Evolutionary conservation across 169 alveolate species (phyloP).

Genomic region (Plasmodium reichenowi): DNA sequence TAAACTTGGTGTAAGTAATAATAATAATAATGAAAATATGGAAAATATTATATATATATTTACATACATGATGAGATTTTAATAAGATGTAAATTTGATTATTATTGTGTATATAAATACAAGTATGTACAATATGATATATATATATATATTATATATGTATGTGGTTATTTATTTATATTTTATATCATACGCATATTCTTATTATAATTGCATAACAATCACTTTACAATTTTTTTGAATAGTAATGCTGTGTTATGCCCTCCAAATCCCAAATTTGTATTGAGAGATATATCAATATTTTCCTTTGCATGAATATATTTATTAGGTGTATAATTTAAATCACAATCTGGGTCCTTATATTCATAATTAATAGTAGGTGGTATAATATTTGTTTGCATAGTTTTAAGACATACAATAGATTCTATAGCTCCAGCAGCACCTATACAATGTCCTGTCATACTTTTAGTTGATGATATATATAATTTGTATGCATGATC

Average conservation of each 20-base stretch:
- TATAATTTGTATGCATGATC: slow-evolving; percentile 80
- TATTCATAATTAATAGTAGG: slow-evolving; percentile 84
- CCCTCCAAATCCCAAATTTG: slow-evolving; percentile 86
- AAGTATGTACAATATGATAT: too few species aligned
- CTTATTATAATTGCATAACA: too few species aligned
- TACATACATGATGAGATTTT: too few species aligned
- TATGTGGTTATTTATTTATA: too few species aligned
- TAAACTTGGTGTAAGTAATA: too few species aligned
- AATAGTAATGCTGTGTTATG: slow-evolving; percentile 84
- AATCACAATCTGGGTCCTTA: slow-evolving; percentile 83
- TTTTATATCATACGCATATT: too few species aligned
- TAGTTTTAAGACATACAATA: slow-evolving; percentile 79
- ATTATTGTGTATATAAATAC: too few species aligned
- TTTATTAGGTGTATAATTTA: slow-evolving; percentile 83
- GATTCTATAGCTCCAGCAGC: slow-evolving; percentile 86
- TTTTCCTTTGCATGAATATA: slow-evolving; percentile 52
- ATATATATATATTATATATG: too few species aligned
- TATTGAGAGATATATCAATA: slow-evolving; percentile 73
- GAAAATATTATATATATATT: too few species aligned
- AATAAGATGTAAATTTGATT: too few species aligned
- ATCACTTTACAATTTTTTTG: slow-evolving; percentile 46
- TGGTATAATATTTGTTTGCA: slow-evolving; percentile 83
- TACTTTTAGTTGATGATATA: slow-evolving; percentile 83
- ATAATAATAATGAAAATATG: too few species aligned
- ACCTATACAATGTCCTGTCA: slow-evolving; percentile 87